A percentile compares a stretch with the other conserved stretches of the same genome.
Conservation (phyloP, 2,329 filamentous ascomycete species). For the Penicillium thymicola region DNA sequence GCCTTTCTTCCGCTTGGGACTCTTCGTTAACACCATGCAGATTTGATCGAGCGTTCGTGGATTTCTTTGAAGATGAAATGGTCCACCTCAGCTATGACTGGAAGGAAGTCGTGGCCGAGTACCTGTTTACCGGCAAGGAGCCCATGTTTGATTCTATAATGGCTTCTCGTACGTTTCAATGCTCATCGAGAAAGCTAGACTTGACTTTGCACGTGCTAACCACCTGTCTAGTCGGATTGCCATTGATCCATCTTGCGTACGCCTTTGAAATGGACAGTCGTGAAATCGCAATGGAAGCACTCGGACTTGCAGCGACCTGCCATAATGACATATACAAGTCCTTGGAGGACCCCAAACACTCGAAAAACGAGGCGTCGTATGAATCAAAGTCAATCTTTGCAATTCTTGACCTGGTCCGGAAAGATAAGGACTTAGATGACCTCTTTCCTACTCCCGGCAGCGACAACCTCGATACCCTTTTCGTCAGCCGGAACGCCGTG, state of each 20-base stretch:
- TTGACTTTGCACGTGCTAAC: slow-evolving; percentile 24
- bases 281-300: slow-evolving; percentile 83
- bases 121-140: slow-evolving; percentile 63
- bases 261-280: slow-evolving; percentile 83
- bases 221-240: slow-evolving; percentile 68
- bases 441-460: slow-evolving; percentile 59
- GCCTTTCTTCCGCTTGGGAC: not conserved
- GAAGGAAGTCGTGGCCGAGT: slow-evolving; percentile 72
- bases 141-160: slow-evolving; percentile 80
- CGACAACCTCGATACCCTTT: slow-evolving; percentile 64
- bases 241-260: slow-evolving; percentile 93
- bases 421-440: slow-evolving; percentile 67
- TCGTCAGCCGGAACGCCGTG: slow-evolving; percentile 65
- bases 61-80: slow-evolving; percentile 93
- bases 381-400: slow-evolving; percentile 62
- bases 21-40: slow-evolving; percentile 31
- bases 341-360: slow-evolving; percentile 70
- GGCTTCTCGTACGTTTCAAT: slow-evolving; percentile 63
- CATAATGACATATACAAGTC: slow-evolving; percentile 58
- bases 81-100: slow-evolving; percentile 77
- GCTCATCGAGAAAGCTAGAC: not conserved
- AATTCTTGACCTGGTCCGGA: slow-evolving; percentile 65
- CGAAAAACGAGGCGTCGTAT: slow-evolving; percentile 57
- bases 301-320: slow-evolving; percentile 64
- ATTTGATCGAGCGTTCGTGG: slow-evolving; percentile 86